Conservation (phyloP, 257 asterid genomes). For the Paraleonurus japonicus region DNA sequence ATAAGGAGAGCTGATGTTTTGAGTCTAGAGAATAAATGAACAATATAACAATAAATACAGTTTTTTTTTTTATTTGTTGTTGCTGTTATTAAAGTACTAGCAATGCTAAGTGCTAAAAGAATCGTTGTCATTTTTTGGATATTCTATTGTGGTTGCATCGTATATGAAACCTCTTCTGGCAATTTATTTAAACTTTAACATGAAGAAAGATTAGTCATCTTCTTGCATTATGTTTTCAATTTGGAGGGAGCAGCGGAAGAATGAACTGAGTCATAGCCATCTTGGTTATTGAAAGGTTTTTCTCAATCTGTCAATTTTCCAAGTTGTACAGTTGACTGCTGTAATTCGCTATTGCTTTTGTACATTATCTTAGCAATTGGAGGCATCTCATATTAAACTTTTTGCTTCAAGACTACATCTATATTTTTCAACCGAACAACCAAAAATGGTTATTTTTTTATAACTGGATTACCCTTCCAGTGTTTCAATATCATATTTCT, state of each 20-base stretch:
- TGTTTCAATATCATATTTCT: neutral
- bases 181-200: neutral
- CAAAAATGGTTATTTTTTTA: neutral
- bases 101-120: neutral
- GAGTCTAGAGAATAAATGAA: neutral
- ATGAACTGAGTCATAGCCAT: neutral
- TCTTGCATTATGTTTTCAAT: slow-evolving; percentile 9
- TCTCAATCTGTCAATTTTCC: neutral
- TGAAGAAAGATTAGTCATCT: neutral
- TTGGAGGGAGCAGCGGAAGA: neutral
- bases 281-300: neutral
- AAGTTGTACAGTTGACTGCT: neutral
- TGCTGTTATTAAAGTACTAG: neutral
- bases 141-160: neutral
- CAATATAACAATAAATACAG: neutral
- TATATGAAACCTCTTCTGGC: neutral
- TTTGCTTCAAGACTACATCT: neutral
- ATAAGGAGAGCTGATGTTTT: neutral
- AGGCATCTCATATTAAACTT: slow-evolving; percentile 6
- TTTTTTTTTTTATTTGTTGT: neutral
- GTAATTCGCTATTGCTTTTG: neutral
- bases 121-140: neutral
- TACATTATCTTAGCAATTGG: no score
- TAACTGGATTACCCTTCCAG: neutral
- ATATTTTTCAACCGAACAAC: slow-evolving; percentile 10